Evolutionary conservation across 139 green algal genomes (phyloP).

Genomic region (Limnomonas spitsbergensis): DNA sequence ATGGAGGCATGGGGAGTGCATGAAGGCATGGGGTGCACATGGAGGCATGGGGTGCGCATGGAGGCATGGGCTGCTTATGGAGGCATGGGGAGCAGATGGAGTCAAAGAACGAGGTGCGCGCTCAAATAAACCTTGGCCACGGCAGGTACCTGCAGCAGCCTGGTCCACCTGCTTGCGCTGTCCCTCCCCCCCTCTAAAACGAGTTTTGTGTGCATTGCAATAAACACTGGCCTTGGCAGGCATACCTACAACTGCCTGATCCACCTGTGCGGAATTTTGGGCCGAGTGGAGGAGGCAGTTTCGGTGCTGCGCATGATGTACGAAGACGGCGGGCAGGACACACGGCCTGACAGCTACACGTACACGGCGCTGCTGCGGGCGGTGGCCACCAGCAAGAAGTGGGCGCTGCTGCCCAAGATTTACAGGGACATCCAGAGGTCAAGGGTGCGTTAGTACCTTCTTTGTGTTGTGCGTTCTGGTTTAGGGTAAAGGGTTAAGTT

Average conservation of each 20-base stretch:
- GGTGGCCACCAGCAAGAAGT: slow-evolving; percentile 11
- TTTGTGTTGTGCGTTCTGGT: too few species aligned
- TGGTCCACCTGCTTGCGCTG: too few species aligned
- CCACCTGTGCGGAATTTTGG: slow-evolving; percentile 38
- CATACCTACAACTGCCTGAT: slow-evolving; percentile 46
- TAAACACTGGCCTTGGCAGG: slow-evolving; percentile 5
- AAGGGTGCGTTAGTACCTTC: slow-evolving; percentile 6
- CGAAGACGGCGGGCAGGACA: neutral
- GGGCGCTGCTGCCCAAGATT: slow-evolving; percentile 37
- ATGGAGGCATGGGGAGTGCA: too few species aligned
- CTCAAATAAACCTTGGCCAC: too few species aligned
- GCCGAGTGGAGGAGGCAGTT: slow-evolving; percentile 33
- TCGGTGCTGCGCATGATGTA: slow-evolving; percentile 15
- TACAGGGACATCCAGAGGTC: slow-evolving; percentile 24
- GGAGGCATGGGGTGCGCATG: too few species aligned
- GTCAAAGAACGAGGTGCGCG: too few species aligned
- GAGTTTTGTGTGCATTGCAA: neutral
- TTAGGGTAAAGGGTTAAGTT: too few species aligned
- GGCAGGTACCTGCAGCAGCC: too few species aligned
- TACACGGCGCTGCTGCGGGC: slow-evolving; percentile 38
- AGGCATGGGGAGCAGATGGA: too few species aligned
- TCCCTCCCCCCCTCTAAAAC: neutral
- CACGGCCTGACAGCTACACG: slow-evolving; percentile 35
- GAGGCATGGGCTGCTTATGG: too few species aligned
- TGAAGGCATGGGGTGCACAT: too few species aligned